phyloP scores from a whole-genome alignment of 116 monocot species.

The Dioscorea cayenensis region DNA sequence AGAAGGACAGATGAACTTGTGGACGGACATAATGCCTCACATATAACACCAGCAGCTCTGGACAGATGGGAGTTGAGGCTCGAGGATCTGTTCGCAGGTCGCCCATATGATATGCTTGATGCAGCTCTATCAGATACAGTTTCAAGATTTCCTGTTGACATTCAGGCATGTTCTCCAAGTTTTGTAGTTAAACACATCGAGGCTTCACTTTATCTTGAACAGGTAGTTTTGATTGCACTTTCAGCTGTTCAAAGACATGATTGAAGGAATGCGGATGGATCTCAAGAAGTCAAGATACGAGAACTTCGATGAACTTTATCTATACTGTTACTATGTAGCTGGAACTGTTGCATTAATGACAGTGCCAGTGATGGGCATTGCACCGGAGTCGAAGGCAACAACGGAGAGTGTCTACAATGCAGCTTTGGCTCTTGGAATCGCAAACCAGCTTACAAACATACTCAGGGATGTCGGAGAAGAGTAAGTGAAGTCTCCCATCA shows the following conservation, averaged over 20 bases:
- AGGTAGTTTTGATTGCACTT: not conserved
- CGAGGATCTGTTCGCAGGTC: conserved; percentile 71
- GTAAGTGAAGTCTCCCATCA: not conserved
- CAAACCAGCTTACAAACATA: conserved; percentile 15
- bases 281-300: conserved; percentile 2
- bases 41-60: conserved; percentile 78
- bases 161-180: conserved; percentile 40
- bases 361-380: conserved; percentile 9
- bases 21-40: conserved; percentile 90
- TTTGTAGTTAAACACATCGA: too few relatives aligned
- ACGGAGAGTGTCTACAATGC: conserved; percentile 5
- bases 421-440: conserved; percentile 2
- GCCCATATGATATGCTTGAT: conserved; percentile 92
- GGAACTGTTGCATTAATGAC: conserved; percentile 9
- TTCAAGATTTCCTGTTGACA: conserved; percentile 74
- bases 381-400: not conserved
- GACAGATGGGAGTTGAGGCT: conserved; percentile 75
- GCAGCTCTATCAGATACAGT: conserved; percentile 88
- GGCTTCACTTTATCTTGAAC: too few relatives aligned
- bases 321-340: conserved; percentile 12
- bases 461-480: conserved; percentile 16
- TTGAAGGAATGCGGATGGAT: conserved; percentile 17
- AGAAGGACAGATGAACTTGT: conserved; percentile 96
- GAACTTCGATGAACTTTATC: conserved; percentile 11
- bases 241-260: conserved; percentile 14